Evolutionary conservation across 1,284 basidiomycete genomes (phyloP).

Genomic region (Fomitopsis palustris): DNA sequence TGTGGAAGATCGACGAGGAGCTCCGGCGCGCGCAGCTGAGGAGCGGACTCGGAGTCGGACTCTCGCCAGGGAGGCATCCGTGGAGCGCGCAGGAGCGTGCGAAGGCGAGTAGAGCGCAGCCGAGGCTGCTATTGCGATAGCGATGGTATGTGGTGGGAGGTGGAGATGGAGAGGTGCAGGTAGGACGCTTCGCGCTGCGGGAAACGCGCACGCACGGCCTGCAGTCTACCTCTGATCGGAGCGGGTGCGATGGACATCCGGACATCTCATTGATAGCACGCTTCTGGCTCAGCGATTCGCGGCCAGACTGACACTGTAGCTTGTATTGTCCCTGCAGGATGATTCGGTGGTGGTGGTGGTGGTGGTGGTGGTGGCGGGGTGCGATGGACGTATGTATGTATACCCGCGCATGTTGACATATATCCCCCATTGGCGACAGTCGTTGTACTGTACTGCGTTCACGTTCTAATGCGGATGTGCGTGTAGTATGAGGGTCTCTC

Average conservation of each 20-base stretch:
- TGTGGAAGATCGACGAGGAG: slow-evolving; percentile 85
- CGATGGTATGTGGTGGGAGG: not conserved
- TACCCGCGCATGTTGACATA: slow-evolving; percentile 1
- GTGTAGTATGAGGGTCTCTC: no score
- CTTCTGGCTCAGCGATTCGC: no score
- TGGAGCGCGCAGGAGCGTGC: not conserved
- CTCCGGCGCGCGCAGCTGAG: slow-evolving; percentile 54
- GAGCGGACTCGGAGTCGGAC: not conserved
- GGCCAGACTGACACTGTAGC: not conserved
- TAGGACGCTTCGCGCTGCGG: not conserved
- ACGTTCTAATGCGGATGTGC: no score
- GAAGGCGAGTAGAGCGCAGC: not conserved
- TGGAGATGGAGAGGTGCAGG: not conserved
- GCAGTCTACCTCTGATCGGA: not conserved
- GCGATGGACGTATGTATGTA: not conserved
- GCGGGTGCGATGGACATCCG: not conserved
- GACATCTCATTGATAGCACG: not conserved
- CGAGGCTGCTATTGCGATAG: not conserved
- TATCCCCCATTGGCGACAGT: no score
- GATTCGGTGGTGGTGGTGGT: no score
- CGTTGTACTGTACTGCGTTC: no score
- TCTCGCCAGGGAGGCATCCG: not conserved
- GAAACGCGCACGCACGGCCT: not conserved
- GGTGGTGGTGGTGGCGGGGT: no score
- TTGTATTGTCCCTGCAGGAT: not conserved